Evolutionary conservation across 176 grass and related monocot genomes (phyloP).

Genomic region (Hsuehochloa calcarea): DNA sequence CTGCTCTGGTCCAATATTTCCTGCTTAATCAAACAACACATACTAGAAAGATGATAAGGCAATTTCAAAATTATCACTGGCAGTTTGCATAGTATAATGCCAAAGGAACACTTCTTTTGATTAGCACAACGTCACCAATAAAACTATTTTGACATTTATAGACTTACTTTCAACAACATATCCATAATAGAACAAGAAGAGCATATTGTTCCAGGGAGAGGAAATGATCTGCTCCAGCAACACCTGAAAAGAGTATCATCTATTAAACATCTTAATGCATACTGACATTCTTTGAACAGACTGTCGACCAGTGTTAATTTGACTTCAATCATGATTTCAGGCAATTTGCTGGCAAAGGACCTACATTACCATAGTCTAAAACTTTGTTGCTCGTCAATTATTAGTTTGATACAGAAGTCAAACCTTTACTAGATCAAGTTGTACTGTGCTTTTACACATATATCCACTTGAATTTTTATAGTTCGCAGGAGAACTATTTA

Average conservation of each 20-base stretch:
- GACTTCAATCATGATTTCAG: not conserved
- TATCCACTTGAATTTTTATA: not conserved
- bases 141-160: not conserved
- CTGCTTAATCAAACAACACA: not conserved
- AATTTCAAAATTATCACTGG: not conserved
- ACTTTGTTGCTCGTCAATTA: not conserved
- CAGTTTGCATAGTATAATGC: not conserved
- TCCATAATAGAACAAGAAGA: constrained; percentile 91
- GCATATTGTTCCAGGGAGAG: constrained; percentile 78
- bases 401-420: constrained; percentile 11
- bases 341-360: not conserved
- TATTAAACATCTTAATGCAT: not conserved
- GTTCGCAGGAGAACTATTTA: not conserved
- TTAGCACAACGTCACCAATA: not conserved
- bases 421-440: not conserved
- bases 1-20: not conserved
- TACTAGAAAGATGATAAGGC: not conserved
- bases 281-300: not conserved
- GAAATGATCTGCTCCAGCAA: constrained; percentile 72
- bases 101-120: not conserved
- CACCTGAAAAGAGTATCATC: constrained; percentile 56
- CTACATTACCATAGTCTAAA: not conserved
- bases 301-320: not conserved
- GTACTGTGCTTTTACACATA: not conserved
- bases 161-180: constrained; percentile 90